Evolutionary conservation across 345 rosid species (phyloP).

Genomic region (Dimocarpus longan): DNA sequence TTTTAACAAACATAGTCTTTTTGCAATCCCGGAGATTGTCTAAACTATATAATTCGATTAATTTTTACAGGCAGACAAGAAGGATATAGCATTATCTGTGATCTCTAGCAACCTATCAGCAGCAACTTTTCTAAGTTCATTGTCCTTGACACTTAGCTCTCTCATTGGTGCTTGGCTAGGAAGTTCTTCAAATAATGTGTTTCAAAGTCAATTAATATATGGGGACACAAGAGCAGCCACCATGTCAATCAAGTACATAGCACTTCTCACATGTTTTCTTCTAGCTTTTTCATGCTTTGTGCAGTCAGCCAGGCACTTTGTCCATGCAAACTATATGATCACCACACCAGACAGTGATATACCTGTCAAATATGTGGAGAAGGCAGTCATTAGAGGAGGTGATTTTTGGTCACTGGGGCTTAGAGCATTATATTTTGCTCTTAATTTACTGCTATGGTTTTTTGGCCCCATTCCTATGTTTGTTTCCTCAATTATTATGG

Average conservation of each 20-base stretch:
- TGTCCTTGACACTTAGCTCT: conserved; percentile 71
- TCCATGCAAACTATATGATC: conserved; percentile 67
- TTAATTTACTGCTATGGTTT: conserved; percentile 66
- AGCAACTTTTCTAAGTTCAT: conserved; percentile 59
- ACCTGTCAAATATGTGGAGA: conserved; percentile 41
- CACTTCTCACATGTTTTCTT: conserved; percentile 61
- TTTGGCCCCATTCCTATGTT: conserved; percentile 89
- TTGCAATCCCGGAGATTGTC: too few relatives aligned
- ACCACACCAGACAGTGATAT: conserved; percentile 50
- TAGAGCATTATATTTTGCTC: conserved; percentile 71
- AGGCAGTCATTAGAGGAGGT: conserved; percentile 59
- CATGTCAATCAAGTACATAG: conserved; percentile 61
- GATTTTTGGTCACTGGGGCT: conserved; percentile 78
- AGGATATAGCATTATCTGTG: conserved; percentile 47
- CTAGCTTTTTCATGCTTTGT: conserved; percentile 72
- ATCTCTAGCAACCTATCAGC: conserved; percentile 57
- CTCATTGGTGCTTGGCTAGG: conserved; percentile 86
- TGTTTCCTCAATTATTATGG: conserved; percentile 50
- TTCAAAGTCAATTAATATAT: conserved; percentile 45
- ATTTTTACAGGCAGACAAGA: conserved; percentile 40
- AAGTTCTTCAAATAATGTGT: conserved; percentile 38
- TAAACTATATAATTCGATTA: neutral
- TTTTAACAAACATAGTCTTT: too few relatives aligned
- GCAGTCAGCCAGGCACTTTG: conserved; percentile 62
- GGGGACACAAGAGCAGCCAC: conserved; percentile 64